Base-by-base conservation (phyloP, 805 yeast species). In the Candida sphagnicola region DNA sequence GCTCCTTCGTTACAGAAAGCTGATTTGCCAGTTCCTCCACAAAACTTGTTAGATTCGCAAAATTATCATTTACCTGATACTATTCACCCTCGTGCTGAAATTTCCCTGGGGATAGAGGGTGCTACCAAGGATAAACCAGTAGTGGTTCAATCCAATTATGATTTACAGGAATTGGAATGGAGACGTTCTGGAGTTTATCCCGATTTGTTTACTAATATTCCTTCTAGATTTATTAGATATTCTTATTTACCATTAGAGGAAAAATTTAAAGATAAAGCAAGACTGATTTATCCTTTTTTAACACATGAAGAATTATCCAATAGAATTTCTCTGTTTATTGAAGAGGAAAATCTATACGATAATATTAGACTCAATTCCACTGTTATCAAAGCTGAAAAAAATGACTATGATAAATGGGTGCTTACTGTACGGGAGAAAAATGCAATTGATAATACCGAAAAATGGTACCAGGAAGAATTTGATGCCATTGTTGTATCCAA, bases 401-500 rank as follows among this genome's bases (percentile, higher is more conserved):
- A 53, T 18, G 41, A 36, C 8, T 34, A 40, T 10, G 65, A 61
- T 1, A 64, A 69, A 49, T 74, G 78, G 78, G 42, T 50, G 1
- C 24, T 70, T 6, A 54, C 61, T 4, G 50, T 64, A 1, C 44
- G 51, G 17, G 42, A 32, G 32, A 42, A 42, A 8, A 41, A 40
- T 6, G 34, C 37, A 2, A 39, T 25, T 2, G 34, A 18, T 3
- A 43, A 38, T 11, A 31, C 31, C 8, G 70, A 42, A 43, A 43
- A 46, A 23, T 74, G 78, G 78, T 73, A 74, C 43, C 54, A 48
- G 18, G 74, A 74, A 38, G 54, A 52, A 24, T 78, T 70, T 45
- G 90, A 84, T 52, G 84, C 78, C 6, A 75, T 84, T 5, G 75
- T 78, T 2, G 56, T 82, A 8, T 83, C 87, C 5, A 62, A 75